A percentile compares a stretch with the other conserved stretches of the same genome.
Evolutionary conservation across 164 flowering plant species (phyloP).

Genomic region (Vitis vinifera): DNA sequence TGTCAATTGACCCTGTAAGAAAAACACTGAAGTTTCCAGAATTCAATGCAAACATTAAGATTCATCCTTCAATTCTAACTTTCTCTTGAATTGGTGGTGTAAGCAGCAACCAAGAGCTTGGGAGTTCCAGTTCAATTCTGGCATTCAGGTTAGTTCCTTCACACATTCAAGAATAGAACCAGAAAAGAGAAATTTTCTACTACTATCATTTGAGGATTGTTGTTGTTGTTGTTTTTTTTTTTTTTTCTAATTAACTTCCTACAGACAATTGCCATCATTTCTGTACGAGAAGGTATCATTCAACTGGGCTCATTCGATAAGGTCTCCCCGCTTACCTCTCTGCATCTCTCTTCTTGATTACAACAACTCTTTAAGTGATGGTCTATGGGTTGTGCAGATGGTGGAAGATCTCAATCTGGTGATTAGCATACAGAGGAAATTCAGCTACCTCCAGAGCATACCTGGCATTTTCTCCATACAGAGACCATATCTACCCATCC

Average conservation of each 20-base stretch:
- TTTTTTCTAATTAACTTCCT: background rate
- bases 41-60: background rate
- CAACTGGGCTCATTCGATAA: conserved; percentile 83
- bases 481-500: conserved; percentile 51
- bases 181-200: background rate
- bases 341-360: background rate
- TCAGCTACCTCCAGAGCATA: conserved; percentile 68
- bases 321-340: conserved; percentile 28
- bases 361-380: background rate
- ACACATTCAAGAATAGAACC: no score
- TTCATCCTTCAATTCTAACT: background rate
- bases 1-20: conserved; percentile 71
- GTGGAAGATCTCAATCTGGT: conserved; percentile 72
- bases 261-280: conserved; percentile 74
- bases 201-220: background rate
- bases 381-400: conserved; percentile 30
- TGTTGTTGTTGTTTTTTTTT: background rate
- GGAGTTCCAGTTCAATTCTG: conserved; percentile 73
- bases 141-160: conserved; percentile 60
- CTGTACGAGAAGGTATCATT: conserved; percentile 78
- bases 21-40: background rate
- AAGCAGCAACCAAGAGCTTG: conserved; percentile 81
- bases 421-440: conserved; percentile 66
- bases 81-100: conserved; percentile 1
- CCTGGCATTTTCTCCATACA: conserved; percentile 62